Evolutionary conservation across 106 monocot species (phyloP), one percentile per base, ranked within the genome.

Genomic region (Dendrobium chrysotoxum): DNA sequence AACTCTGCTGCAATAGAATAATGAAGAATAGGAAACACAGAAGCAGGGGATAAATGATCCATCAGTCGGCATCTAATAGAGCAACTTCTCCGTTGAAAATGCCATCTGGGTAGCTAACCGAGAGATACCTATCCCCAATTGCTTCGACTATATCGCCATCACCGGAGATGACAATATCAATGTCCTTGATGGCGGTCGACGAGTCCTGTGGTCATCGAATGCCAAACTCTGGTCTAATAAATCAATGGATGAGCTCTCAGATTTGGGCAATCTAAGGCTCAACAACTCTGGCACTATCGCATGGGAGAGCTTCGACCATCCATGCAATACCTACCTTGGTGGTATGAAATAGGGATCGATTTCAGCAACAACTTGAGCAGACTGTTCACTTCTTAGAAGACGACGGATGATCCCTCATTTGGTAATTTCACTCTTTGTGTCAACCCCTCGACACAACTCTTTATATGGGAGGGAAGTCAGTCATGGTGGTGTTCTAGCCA

Each of bases 91-190:
- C 0, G 28, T 21, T 0, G 55, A n/a, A 45, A 82, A 83, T 1
- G 77, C 85, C 21, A 8, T 88, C 17, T 91, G 91, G 91, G 91
- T 91, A 0, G 91, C 88, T 30, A 91, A 92, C 80, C 83, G 91
- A 20, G 82, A 84, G 10, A 46, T 30, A 17, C 85, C 89, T 0
- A 44, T 89, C 16, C 17, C 25, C 11, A 80, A 83, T 70, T 20
- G 21, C n/a, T 35, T 75, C 4, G 82, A 75, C 21, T 66, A 75
- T 6, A 46, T 88, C 30, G 64, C 58, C 26, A 53, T 88, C 5
- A 75, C 68, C 11, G 28, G 23, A 4, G 65, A 83, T 13, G 79
- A 81, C 4, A 83, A 88, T 44, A 80, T 88, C 76, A 85, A 75
- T 30, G 26, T 86, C 26, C 40, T 73, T 5, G 81, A 83, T 39